Conservation (phyloP, 148 eudicot species). For the Camellia japonica region DNA sequence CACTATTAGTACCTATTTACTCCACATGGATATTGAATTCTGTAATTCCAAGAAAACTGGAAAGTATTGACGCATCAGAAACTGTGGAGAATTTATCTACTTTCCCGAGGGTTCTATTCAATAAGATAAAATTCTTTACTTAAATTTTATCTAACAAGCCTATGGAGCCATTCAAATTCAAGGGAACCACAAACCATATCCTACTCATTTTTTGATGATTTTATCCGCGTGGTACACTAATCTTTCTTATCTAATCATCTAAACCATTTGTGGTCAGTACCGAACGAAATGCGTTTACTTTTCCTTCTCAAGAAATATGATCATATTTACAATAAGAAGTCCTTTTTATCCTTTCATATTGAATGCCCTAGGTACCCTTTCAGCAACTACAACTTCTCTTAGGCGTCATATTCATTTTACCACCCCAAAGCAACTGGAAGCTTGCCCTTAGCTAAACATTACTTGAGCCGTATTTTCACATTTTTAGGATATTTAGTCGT, state of each 20-base stretch:
- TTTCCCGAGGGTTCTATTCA: neutral
- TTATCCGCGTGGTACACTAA: too few species aligned
- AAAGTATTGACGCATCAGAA: neutral
- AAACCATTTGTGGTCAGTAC: too few species aligned
- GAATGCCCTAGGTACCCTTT: neutral
- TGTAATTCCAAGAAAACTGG: neutral
- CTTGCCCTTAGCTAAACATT: neutral
- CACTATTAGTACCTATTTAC: neutral
- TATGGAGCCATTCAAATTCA: too few species aligned
- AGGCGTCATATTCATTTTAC: neutral
- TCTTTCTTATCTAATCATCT: too few species aligned
- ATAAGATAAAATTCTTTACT: neutral
- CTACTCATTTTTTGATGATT: too few species aligned
- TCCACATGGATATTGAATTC: neutral
- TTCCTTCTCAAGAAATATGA: too few species aligned
- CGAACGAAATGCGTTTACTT: too few species aligned
- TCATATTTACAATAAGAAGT: too few species aligned
- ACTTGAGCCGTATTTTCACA: neutral
- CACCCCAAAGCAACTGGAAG: neutral
- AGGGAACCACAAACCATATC: too few species aligned
- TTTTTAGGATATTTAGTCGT: neutral
- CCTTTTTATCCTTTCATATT: neutral
- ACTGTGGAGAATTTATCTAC: neutral
- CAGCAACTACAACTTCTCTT: neutral
- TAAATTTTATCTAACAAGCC: neutral